Conservation (phyloP, 306 rosid genomes). For the Pachyrhizus erosus region DNA sequence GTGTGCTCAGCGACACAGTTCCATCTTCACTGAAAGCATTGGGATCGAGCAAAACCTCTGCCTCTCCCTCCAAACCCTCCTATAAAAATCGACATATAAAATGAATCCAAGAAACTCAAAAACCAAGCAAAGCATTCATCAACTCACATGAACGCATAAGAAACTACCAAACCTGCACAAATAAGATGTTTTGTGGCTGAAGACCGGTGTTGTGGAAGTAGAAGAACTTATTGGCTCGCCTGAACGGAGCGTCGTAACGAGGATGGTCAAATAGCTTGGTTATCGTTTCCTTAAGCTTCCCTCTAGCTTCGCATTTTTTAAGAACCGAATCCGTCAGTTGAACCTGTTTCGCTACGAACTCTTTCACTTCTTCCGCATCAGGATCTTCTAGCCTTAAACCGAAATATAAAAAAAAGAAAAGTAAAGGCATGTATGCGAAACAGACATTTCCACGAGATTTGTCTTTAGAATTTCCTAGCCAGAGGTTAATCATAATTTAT, state of each 20-base stretch:
- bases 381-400: constrained; percentile 90
- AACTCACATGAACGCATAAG: neutral
- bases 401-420: neutral
- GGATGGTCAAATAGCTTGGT: constrained; percentile 89
- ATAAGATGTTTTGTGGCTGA: constrained; percentile 75
- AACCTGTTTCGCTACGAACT: constrained; percentile 78
- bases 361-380: constrained; percentile 86
- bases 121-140: neutral
- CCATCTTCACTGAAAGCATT: constrained; percentile 89
- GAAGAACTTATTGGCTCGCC: constrained; percentile 74
- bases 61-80: constrained; percentile 86
- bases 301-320: constrained; percentile 68
- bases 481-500: neutral
- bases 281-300: constrained; percentile 67
- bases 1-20: constrained; percentile 69
- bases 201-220: constrained; percentile 89
- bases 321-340: constrained; percentile 76
- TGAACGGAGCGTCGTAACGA: constrained; percentile 75
- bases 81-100: constrained; percentile 34
- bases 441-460: neutral
- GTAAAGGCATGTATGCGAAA: neutral
- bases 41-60: constrained; percentile 86
- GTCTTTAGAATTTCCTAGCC: neutral
- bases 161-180: constrained; percentile 71
- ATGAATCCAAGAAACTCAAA: constrained; percentile 12